These are phyloP conservation scores for Colletotrichum theobromicola DNA, from an alignment of 2,329 filamentous ascomycete species.

Conservation along the genomic window DNA sequence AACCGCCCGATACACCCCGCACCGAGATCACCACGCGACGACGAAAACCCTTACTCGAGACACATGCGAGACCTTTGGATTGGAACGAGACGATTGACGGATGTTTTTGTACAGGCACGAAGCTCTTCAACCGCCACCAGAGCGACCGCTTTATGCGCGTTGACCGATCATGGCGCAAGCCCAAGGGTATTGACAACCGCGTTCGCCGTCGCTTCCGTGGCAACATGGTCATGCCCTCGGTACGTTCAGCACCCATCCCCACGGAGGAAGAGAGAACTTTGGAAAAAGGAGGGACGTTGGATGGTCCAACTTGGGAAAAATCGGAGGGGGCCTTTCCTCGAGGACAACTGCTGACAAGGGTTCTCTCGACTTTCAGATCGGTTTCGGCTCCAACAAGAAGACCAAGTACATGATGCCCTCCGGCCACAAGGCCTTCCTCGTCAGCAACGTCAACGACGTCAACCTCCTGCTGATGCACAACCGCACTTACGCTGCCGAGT, in stretches of 20 bases:
- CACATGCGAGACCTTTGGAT: constrained; percentile 1
- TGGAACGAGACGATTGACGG: constrained; percentile 38
- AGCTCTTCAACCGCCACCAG: constrained; percentile 97
- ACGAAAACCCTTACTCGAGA: neutral
- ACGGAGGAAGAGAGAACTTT: constrained; percentile 2
- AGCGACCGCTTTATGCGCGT: constrained; percentile 96
- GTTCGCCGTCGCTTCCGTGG: constrained; percentile 98
- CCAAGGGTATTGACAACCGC: constrained; percentile 99
- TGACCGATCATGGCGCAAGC: constrained; percentile 93
- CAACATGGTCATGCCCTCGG: constrained; percentile 95
- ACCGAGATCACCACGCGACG: neutral
- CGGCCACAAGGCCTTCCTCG: constrained; percentile 99
- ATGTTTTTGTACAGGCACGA: constrained; percentile 70
- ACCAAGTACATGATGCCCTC: constrained; percentile 98
- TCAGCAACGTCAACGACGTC: constrained; percentile 94
- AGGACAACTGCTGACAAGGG: neutral
- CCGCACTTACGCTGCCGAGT: constrained; percentile 98
- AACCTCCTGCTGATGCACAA: constrained; percentile 99
- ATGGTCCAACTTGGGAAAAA: neutral
- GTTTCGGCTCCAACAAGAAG: constrained; percentile 99
- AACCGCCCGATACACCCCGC: constrained; percentile 13
- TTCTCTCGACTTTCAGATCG: constrained; percentile 69
- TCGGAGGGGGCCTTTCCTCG: neutral
- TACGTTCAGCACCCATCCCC: constrained; percentile 58
- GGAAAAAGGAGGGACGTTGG: neutral